Evolutionary conservation across 805 yeast species (phyloP).

Genomic region (Candida ulmi): DNA sequence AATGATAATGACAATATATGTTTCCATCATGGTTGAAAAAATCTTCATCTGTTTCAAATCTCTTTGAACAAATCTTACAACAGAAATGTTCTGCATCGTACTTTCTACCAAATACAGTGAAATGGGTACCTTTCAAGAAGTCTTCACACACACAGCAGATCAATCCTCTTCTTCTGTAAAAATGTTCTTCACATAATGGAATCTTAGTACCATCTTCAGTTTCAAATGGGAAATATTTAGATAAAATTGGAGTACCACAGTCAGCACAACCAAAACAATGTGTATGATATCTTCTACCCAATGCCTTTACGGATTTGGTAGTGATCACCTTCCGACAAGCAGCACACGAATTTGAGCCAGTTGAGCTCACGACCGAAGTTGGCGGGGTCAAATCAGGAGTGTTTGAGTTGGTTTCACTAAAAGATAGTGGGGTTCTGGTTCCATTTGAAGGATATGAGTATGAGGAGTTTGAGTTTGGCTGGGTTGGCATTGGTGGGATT

Average conservation of each 20-base stretch:
- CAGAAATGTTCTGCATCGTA: conserved; percentile 95
- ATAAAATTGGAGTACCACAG: conserved; percentile 75
- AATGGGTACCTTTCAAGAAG: conserved; percentile 87
- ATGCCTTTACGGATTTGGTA: conserved; percentile 83
- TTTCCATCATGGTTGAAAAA: conserved; percentile 82
- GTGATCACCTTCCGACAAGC: conserved; percentile 47
- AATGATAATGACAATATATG: conserved; percentile 89
- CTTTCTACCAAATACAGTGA: conserved; percentile 86
- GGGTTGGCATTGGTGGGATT: conserved; percentile 25
- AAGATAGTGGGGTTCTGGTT: conserved; percentile 1
- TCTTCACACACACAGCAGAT: conserved; percentile 83
- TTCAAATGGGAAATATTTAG: conserved; percentile 85
- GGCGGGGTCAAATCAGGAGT: conserved; percentile 3
- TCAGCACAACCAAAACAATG: conserved; percentile 84
- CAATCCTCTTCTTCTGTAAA: conserved; percentile 76
- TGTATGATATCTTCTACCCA: conserved; percentile 74
- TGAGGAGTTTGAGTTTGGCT: neutral
- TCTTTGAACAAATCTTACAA: conserved; percentile 79
- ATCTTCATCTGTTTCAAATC: conserved; percentile 87
- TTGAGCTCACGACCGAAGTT: conserved; percentile 1
- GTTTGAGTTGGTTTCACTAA: neutral
- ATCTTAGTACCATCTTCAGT: conserved; percentile 37
- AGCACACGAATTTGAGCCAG: conserved; percentile 33
- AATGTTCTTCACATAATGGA: conserved; percentile 87
- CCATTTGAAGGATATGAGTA: conserved; percentile 2